Percentiles rank a stretch among this genome's conserved stretches.
Evolutionary conservation across 2,329 filamentous ascomycete species (phyloP).

Genomic region (Trichoderma guizhouense): DNA sequence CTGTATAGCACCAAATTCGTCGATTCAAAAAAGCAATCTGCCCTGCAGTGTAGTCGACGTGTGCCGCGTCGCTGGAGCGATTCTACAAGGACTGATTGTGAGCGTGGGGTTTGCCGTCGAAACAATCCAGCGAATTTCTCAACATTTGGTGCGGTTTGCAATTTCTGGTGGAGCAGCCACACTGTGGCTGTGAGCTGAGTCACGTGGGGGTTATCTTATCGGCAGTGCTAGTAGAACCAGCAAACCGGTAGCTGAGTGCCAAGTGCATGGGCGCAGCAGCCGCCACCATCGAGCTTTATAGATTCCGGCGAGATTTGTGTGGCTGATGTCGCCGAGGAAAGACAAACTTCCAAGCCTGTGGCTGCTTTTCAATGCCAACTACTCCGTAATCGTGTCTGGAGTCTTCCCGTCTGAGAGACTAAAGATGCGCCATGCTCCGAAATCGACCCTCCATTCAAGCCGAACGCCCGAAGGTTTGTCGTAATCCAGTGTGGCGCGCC

Average conservation of each 20-base stretch:
- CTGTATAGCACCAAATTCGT: not conserved
- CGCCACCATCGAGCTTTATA: not conserved
- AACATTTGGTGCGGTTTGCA: constrained; percentile 40
- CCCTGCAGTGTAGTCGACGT: not conserved
- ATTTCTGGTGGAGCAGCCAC: constrained; percentile 37
- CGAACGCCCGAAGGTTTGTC: constrained; percentile 6
- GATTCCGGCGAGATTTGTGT: not conserved
- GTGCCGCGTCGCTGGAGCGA: constrained; percentile 1
- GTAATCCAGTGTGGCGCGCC: constrained; percentile 14
- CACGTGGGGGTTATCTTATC: constrained; percentile 27
- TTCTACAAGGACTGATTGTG: constrained; percentile 22
- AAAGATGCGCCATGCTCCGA: not conserved
- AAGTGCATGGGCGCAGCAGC: not conserved
- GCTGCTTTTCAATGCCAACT: not conserved
- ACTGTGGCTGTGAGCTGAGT: constrained; percentile 16
- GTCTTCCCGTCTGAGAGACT: not conserved
- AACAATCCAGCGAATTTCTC: constrained; percentile 35
- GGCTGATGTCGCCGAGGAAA: not conserved
- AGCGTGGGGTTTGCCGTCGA: constrained; percentile 39
- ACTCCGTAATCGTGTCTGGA: not conserved
- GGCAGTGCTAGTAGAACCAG: not conserved
- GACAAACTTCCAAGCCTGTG: not conserved
- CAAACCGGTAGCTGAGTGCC: not conserved
- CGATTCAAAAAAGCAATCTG: not conserved
- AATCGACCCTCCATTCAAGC: not conserved